Base-by-base conservation (phyloP, 1,139 yeast species). In the Lodderomyces orthopsilosis region DNA sequence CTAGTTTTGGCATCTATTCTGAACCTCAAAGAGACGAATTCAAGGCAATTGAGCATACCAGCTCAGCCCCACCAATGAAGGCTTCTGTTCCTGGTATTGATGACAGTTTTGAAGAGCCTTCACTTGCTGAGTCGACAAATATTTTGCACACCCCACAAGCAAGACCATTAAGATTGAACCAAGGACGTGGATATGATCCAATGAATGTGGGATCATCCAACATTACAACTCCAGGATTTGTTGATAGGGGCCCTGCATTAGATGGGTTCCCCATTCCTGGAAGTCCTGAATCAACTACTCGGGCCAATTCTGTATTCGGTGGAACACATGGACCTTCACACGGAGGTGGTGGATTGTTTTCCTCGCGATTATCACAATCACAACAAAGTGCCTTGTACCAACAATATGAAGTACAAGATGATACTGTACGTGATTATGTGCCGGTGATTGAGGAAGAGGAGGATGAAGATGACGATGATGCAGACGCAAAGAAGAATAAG, bases 191-290 rank as follows among this genome's bases (percentile, higher is more conserved):
- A 14, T 18, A 15, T 27, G 36, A 30, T 9, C 21, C 23, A 13
- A 28, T 13, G 15, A 12, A n/a, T 15, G 12, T n/a, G 9, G 9
- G 22, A 9, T 4, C 10, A 23, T 7, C 22, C 13, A 13, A 4
- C 14, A 5, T 22, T 13, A 13, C n/a, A 17, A 30, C 10, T 22
- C 12, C 18, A 14, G 26, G 19, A 23, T 35, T 12, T 19, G 9
- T 10, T 34, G 37, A 14, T 33, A 18, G 28, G 9, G 17, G 32
- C 33, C 28, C 39, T 26, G 43, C 41, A 26, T 51, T 58, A 9
- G 65, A 71, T 42, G 72, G 69, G 32, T 73, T 71, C 52, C 72
- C 78, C 2, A 72, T 73, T 22, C 78, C 78, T 1, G 75, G 76
- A 4, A 68, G 76, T 1, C 78, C 78, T 2, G 77, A 72, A 22